Conservation (phyloP, 495 filamentous ascomycete genomes). For the Viridothelium virens region DNA sequence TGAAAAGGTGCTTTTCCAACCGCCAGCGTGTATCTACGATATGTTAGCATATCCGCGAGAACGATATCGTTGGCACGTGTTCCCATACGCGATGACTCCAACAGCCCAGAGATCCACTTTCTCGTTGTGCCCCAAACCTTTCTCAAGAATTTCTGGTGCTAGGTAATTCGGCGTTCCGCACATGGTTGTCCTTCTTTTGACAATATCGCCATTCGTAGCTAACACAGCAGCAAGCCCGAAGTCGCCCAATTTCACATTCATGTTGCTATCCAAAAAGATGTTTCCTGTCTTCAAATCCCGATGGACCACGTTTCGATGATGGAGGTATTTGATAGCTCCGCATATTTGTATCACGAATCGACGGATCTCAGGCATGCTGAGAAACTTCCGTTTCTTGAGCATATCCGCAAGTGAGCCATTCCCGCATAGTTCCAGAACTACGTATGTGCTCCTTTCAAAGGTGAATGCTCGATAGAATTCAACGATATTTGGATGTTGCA, state of each 20-base stretch:
- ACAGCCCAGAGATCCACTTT: constrained; percentile 96
- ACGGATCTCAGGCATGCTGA: constrained; percentile 85
- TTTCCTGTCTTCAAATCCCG: constrained; percentile 97
- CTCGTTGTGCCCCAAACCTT: constrained; percentile 81
- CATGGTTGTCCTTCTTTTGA: constrained; percentile 67
- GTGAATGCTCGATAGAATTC: constrained; percentile 92
- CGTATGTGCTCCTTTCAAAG: constrained; percentile 79
- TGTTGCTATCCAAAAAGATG: constrained; percentile 86
- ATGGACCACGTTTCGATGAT: constrained; percentile 89
- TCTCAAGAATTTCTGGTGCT: constrained; percentile 86
- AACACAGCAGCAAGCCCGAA: constrained; percentile 94
- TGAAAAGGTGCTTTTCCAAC: constrained; percentile 40
- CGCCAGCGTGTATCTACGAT: constrained; percentile 33
- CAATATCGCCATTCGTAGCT: constrained; percentile 73
- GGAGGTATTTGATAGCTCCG: constrained; percentile 95
- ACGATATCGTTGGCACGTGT: not conserved
- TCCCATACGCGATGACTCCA: constrained; percentile 81
- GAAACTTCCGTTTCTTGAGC: constrained; percentile 75
- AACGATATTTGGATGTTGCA: constrained; percentile 89
- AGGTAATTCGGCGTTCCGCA: constrained; percentile 99
- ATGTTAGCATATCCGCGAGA: not conserved
- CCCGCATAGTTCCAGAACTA: constrained; percentile 86
- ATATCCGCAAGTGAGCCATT: constrained; percentile 99
- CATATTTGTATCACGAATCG: constrained; percentile 89
- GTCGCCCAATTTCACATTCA: constrained; percentile 97